Conservation (phyloP, 2,329 filamentous ascomycete genomes). For the Colletotrichum costaricense region DNA sequence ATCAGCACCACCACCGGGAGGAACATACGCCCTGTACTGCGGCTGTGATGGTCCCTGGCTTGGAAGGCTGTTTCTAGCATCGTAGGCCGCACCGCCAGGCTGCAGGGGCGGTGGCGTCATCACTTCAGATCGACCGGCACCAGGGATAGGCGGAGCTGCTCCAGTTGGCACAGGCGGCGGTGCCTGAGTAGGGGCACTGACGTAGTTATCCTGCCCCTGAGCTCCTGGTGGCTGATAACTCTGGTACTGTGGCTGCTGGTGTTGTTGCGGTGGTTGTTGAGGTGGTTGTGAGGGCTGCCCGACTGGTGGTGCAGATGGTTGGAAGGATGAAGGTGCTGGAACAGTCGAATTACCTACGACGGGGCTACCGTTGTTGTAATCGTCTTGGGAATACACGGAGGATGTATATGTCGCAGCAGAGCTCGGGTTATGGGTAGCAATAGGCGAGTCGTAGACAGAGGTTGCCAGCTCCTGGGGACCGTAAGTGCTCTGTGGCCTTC, state of each 20-base stretch:
- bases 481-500: constrained; percentile 74
- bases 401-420: constrained; percentile 57
- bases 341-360: constrained; percentile 43
- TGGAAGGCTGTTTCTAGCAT: constrained; percentile 62
- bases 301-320: constrained; percentile 33
- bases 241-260: constrained; percentile 53
- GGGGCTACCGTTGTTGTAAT: constrained; percentile 55
- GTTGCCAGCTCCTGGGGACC: constrained; percentile 83
- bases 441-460: constrained; percentile 80
- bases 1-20: constrained; percentile 50
- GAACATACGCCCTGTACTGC: constrained; percentile 72
- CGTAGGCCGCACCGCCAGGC: constrained; percentile 57
- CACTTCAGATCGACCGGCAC: constrained; percentile 37
- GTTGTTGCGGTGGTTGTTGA: constrained; percentile 45
- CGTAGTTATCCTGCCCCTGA: constrained; percentile 44
- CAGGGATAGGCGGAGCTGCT: constrained; percentile 53
- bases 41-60: constrained; percentile 56
- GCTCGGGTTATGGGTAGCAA: constrained; percentile 63
- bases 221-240: constrained; percentile 52
- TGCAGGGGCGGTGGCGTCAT: constrained; percentile 56
- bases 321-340: constrained; percentile 40
- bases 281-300: constrained; percentile 38
- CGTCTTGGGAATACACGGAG: constrained; percentile 62
- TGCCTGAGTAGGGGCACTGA: constrained; percentile 40
- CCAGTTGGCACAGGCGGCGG: constrained; percentile 48